phyloP scores from a whole-genome alignment of 1,139 yeast species.

The Neolecta irregularis region DNA sequence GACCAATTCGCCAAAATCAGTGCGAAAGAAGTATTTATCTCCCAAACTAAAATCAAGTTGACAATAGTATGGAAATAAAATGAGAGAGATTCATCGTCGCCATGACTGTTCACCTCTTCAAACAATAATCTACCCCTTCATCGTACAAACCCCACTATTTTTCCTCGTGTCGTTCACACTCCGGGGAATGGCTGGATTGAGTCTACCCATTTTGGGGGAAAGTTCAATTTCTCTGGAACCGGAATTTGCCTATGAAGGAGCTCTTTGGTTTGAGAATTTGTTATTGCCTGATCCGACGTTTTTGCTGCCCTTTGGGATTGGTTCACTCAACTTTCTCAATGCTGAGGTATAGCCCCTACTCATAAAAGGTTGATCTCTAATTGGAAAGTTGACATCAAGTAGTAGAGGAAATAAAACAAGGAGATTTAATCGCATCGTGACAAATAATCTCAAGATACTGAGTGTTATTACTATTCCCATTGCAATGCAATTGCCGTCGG shows the following conservation, averaged over 20 bases:
- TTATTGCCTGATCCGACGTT: neutral
- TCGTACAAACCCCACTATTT: conserved; percentile 1
- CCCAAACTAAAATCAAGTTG: conserved; percentile 1
- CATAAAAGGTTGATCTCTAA: too few relatives aligned
- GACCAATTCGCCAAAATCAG: neutral
- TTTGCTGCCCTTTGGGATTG: conserved; percentile 2
- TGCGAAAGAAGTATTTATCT: neutral
- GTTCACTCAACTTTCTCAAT: neutral
- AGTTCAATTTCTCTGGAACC: neutral
- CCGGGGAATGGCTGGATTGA: conserved; percentile 3
- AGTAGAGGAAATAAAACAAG: too few relatives aligned
- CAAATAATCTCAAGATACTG: too few relatives aligned
- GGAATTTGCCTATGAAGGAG: conserved; percentile 1
- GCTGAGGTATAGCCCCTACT: too few relatives aligned
- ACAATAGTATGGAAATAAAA: too few relatives aligned
- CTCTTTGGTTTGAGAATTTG: conserved; percentile 1
- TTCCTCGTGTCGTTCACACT: conserved; percentile 1
- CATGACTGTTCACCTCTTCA: neutral
- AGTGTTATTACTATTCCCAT: too few relatives aligned
- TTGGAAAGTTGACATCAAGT: too few relatives aligned
- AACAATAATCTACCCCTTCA: neutral
- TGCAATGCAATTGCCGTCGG: too few relatives aligned
- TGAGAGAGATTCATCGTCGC: neutral
- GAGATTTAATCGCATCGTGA: too few relatives aligned
- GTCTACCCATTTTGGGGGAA: neutral